A percentile compares a stretch with the other conserved stretches of the same genome.
Conservation (phyloP, 139 green algal species). For the Chara braunii region DNA sequence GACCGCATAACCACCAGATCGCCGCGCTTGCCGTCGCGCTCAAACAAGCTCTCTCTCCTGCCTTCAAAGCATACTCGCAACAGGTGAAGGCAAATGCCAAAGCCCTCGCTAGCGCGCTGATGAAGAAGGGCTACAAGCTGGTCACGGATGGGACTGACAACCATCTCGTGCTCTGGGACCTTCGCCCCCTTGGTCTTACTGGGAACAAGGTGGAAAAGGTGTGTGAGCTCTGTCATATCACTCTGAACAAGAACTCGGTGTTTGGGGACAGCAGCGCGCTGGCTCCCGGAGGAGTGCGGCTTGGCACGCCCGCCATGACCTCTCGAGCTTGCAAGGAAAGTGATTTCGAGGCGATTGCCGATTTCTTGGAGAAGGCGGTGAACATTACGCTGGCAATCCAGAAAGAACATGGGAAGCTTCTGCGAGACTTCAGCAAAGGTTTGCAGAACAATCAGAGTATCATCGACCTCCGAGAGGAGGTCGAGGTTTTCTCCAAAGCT, state of each 20-base stretch:
- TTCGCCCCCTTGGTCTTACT: constrained; percentile 60
- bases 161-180: constrained; percentile 74
- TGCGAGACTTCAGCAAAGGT: constrained; percentile 71
- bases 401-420: constrained; percentile 60
- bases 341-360: constrained; percentile 64
- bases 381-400: constrained; percentile 64
- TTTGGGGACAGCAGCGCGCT: constrained; percentile 70
- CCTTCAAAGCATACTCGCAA: constrained; percentile 24
- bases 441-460: constrained; percentile 42
- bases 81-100: constrained; percentile 66
- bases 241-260: constrained; percentile 85
- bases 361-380: constrained; percentile 59
- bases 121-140: constrained; percentile 68
- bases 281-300: constrained; percentile 66
- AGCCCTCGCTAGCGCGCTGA: constrained; percentile 56
- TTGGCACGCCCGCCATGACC: constrained; percentile 79
- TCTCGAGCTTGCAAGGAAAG: constrained; percentile 57
- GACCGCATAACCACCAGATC: constrained; percentile 87
- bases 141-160: constrained; percentile 78
- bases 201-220: constrained; percentile 64
- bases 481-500: constrained; percentile 44
- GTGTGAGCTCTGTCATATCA: constrained; percentile 77
- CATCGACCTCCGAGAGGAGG: constrained; percentile 30
- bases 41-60: constrained; percentile 45
- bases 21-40: constrained; percentile 70